phyloP scores from a whole-genome alignment of 345 rosid species.

The Citrus mangshanensis region DNA sequence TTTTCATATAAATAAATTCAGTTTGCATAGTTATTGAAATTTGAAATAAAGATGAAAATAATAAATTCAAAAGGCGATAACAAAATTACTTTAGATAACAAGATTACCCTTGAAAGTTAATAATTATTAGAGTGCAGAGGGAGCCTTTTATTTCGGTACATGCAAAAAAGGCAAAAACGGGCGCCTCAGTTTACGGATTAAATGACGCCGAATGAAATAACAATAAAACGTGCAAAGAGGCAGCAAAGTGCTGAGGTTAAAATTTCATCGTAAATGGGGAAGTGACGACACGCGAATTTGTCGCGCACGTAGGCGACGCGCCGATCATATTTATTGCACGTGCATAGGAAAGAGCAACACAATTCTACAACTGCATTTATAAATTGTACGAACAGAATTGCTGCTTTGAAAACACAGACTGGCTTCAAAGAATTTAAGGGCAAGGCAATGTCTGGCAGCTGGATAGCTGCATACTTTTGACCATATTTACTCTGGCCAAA shows the following conservation, averaged over 20 bases:
- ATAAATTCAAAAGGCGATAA: no score
- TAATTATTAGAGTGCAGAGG: no score
- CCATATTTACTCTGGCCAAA: neutral
- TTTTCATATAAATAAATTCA: no score
- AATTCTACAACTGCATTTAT: no score
- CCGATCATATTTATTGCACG: neutral
- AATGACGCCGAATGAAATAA: neutral
- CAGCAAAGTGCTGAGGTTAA: neutral
- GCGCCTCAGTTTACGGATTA: neutral
- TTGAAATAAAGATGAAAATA: no score
- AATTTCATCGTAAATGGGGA: neutral
- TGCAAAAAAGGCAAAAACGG: neutral
- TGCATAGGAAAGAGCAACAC: neutral
- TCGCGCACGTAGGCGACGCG: neutral
- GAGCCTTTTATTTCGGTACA: neutral
- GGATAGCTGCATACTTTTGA: neutral
- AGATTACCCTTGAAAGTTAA: no score
- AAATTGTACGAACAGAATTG: neutral
- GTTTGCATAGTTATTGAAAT: no score
- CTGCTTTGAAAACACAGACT: neutral
- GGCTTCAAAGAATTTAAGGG: neutral
- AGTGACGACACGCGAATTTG: neutral
- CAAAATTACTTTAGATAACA: no score
- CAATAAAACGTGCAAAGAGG: neutral
- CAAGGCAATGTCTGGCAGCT: neutral